Evolutionary conservation across 2,329 filamentous ascomycete species (phyloP), one percentile per base, ranked within the genome.

Genomic region (Orbilia quercus): DNA sequence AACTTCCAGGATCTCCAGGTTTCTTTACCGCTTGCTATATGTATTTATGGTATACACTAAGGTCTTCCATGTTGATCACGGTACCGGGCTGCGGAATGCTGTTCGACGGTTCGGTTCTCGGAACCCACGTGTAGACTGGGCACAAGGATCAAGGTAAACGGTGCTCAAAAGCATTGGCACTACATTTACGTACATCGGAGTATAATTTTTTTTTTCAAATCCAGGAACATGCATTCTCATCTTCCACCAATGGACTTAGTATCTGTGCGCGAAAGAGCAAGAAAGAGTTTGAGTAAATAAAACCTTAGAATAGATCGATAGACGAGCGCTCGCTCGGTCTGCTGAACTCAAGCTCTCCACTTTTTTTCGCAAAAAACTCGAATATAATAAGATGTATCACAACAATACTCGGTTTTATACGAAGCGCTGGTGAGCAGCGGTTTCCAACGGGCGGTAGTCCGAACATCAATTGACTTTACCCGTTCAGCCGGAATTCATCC

Each of bases 401-500:
- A 4, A 31, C 5, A 31, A 31, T 31, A 31, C 4, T 5, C 4
- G 28, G 9, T 31, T 31, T 31, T 31, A 31, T 31, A 31, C 28
- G 28, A 9, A 31, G 28, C 28, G 9, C 28, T 31, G 28, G 28
- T 31, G 28, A 31, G 22, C 23, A 38, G 22, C n/a, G 7, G 16
- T 45, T 25, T 16, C 14, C 16, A 34, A 14, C 31, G 25, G 11
- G 31, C 22, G 28, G 6, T 14, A 34, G 11, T 40, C 38, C n/a
- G 40, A 5, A 25, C 20, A 6, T n/a, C 18, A 44, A 23, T n/a
- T 14, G 11, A 23, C 51, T 71, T 71, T 63, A 71, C 50, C 66
- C 58, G 22, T 65, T 72, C 48, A 55, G 67, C 67, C 67, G 64
- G 25, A 72, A 65, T 50, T 18, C 34, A 62, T 65, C 59, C 47